Base-by-base conservation (phyloP, 2,329 filamentous ascomycete genomes). In the Exophiala bonariae region DNA sequence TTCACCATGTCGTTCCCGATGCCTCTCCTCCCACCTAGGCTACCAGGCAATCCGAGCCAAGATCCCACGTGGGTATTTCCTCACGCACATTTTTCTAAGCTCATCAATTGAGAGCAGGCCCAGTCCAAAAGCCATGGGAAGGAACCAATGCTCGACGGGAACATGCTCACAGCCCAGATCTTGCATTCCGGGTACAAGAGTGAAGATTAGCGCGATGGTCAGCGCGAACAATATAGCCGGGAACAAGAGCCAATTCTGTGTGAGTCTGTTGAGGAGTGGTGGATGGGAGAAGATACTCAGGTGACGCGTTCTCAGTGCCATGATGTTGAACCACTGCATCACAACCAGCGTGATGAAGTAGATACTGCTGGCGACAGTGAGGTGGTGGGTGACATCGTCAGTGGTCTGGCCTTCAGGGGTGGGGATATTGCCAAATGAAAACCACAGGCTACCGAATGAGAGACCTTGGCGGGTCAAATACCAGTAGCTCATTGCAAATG, bases 301-400 rank as follows among this genome's bases (percentile, higher is more conserved):
- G 1, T 80, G 74, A 1, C 83, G 74, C 1, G 81, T 91, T 13
- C 86, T 76, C 4, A 87, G 75, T 1, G 82, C 81, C 60, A 90
- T 77, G 3, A 90, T 72, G 61, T 86, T 88, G 73, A 89, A 89
- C 75, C 77, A 76, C 64, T 71, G 80, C 85, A 91, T 89, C 39
- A 91, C 82, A 2, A 92, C 87, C 17, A 92, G 71, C 49, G 84
- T 91, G 56, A 90, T 79, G 59, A 91, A 91, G 66, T 91, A 91
- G 50, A 92, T 83, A 13, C 82, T 86, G 30, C 80, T 85, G 0
- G 85, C 85, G 50, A 79, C 75, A 53, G 83, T 85, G 18, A 86
- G 68, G 52, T 79, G 75, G 20, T 70, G 64, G 0, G 67, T 69
- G 59, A 83, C 80, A 46, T 75, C 77, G 36, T 79, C 79, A 2